phyloP scores from a whole-genome alignment of 345 rosid species.

The Moricandia arvensis region DNA sequence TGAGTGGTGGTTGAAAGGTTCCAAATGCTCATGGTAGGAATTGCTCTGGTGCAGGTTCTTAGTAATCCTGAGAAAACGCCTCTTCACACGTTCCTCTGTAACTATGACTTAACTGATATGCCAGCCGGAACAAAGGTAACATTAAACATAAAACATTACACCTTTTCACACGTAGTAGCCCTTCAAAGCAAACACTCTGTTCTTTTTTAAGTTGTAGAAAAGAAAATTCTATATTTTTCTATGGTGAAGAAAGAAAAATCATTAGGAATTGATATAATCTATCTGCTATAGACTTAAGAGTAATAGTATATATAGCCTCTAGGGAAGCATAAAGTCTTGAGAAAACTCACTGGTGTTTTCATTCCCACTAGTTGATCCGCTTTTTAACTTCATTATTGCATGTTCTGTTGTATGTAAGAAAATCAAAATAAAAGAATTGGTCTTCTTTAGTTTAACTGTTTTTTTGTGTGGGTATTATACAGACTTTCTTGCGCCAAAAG shows the following conservation, averaged over 20 bases:
- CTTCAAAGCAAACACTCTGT: not conserved
- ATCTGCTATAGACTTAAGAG: slow-evolving; percentile 13
- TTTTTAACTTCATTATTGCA: not conserved
- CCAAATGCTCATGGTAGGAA: slow-evolving; percentile 19
- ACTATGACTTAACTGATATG: slow-evolving; percentile 95
- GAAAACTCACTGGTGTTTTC: not conserved
- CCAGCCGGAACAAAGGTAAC: slow-evolving; percentile 65
- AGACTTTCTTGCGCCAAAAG: slow-evolving; percentile 96
- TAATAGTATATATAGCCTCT: slow-evolving; percentile 2
- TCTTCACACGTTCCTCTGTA: slow-evolving; percentile 89
- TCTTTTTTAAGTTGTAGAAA: not conserved
- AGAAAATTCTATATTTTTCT: not conserved
- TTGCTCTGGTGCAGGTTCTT: slow-evolving; percentile 58
- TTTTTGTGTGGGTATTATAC: not conserved
- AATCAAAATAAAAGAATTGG: not conserved
- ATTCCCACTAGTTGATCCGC: slow-evolving; percentile 2
- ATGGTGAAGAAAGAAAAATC: not conserved
- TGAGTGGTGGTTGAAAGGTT: not conserved
- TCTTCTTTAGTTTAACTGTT: not conserved
- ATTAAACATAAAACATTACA: not conserved
- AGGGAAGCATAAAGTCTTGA: not conserved
- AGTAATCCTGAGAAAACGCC: slow-evolving; percentile 99
- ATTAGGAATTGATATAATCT: not conserved
- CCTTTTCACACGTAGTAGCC: not conserved
- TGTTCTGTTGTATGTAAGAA: not conserved